phyloP scores from a whole-genome alignment of 306 rosid genomes.

The Aeschynomene evenia region DNA sequence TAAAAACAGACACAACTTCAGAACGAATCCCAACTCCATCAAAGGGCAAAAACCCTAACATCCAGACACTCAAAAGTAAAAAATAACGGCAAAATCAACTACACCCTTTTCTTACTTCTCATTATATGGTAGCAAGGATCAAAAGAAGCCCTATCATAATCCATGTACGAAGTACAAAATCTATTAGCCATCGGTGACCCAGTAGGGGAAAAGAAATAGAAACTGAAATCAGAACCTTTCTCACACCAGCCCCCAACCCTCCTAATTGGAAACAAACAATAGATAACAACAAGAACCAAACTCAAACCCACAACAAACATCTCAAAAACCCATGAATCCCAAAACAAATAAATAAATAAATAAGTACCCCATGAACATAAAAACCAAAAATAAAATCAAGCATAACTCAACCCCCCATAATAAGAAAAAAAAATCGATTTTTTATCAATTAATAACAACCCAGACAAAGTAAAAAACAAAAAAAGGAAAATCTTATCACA shows the following conservation, averaged over 20 bases:
- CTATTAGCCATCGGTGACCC: background rate
- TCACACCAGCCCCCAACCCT: background rate
- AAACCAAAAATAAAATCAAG: background rate
- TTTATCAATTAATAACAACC: background rate
- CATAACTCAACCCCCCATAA: background rate
- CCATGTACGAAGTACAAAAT: background rate
- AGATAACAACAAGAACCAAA: background rate
- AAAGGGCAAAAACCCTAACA: background rate
- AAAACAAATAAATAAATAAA: background rate
- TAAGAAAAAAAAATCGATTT: background rate
- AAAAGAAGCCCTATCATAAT: background rate
- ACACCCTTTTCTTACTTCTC: background rate
- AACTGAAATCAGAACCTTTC: background rate
- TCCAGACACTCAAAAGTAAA: background rate
- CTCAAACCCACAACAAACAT: background rate
- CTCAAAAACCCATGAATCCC: background rate
- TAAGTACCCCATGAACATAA: background rate
- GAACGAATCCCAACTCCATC: constrained; percentile 5
- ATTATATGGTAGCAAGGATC: background rate
- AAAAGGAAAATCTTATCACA: background rate
- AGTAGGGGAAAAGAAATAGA: background rate
- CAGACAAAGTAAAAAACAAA: background rate
- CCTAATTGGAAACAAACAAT: background rate
- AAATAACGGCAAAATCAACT: no score
- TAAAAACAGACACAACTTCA: background rate